Percentiles rank a stretch among this genome's conserved stretches.
phyloP scores from a whole-genome alignment of 345 rosid genomes.

The Schrenkiella parvula region DNA sequence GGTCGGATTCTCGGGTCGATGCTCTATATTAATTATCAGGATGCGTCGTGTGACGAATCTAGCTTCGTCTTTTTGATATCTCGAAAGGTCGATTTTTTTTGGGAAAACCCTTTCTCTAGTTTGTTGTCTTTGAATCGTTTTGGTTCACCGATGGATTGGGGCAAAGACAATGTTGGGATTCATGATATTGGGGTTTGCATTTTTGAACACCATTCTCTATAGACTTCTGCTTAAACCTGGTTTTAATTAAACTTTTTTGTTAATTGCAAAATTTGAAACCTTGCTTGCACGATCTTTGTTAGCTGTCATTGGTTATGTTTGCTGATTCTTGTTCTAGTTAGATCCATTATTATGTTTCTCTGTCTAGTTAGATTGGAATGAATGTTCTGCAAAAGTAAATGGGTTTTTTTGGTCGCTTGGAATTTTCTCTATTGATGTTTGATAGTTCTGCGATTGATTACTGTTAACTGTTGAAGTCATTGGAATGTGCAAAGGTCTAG shows the following conservation, averaged over 20 bases:
- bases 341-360: slow-evolving; percentile 7
- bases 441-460: slow-evolving; percentile 23
- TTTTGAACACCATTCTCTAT: not conserved
- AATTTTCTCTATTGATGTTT: slow-evolving; percentile 17
- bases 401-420: not conserved
- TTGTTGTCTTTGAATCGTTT: slow-evolving; percentile 10
- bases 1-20: slow-evolving; percentile 12
- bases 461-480: slow-evolving; percentile 15
- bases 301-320: slow-evolving; percentile 4
- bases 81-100: not conserved
- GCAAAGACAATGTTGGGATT: slow-evolving; percentile 2
- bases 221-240: slow-evolving; percentile 1
- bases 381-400: not conserved
- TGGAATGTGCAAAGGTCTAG: slow-evolving; percentile 20
- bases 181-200: slow-evolving; percentile 9
- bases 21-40: not conserved
- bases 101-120: not conserved
- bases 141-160: not conserved
- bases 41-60: slow-evolving; percentile 18
- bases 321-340: slow-evolving; percentile 5
- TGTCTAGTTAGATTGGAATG: slow-evolving; percentile 10
- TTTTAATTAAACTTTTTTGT: not conserved
- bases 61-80: slow-evolving; percentile 13
- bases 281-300: slow-evolving; percentile 16
- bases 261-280: not conserved